Base-by-base conservation (phyloP, 352 stramenopile genomes). In the Globisporangium emineosum region DNA sequence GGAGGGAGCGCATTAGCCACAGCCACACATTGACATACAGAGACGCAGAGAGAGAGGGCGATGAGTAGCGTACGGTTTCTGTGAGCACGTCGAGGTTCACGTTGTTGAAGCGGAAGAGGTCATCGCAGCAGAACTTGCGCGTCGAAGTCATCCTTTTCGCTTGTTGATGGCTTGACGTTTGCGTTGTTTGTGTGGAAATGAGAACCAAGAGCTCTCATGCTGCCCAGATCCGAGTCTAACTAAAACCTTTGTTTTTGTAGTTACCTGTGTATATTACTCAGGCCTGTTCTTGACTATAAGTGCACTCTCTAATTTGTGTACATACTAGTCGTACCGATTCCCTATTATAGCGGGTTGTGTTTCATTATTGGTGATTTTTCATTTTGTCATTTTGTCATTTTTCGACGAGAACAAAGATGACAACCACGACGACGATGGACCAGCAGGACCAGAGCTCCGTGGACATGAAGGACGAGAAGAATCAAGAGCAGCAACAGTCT, bases 51-150 rank as follows among this genome's bases (percentile, higher is more conserved):
- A 29, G 17, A 17, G 35, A 21, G 3, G 58, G 37, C 10, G n/a
- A n/a, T n/a, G 8, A n/a, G 21, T 15, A 67, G 27, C 76, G 25
- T 58, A 92, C 81, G 82, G 94, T 99, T 81, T 95, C 93, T 37
- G 95, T 99, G 21, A 99, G 80, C 59, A 97, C 83, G 73, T 99
- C 96, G 50, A 99, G 83, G 73, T 99, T 99, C 65, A 99, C 91
- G 57, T 98, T 98, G 76, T 99, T 99, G 80, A 99, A 99, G 57
- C 90, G 89, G 65, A 99, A 97, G 59, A 99, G 80, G 78, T 99
- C 97, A 54, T 98, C 88, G 82, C 97, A 98, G 64, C 83, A 79
- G 73, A 99, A 99, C 66, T 93, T 95, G 60, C 97, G 78, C 57
- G 97, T 93, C 33, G 96, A 98, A 29, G 96, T 98, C 96, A 99